Evolutionary conservation across 2,329 filamentous ascomycete species (phyloP).

Genomic region (Chrysoporthe austroafricana): DNA sequence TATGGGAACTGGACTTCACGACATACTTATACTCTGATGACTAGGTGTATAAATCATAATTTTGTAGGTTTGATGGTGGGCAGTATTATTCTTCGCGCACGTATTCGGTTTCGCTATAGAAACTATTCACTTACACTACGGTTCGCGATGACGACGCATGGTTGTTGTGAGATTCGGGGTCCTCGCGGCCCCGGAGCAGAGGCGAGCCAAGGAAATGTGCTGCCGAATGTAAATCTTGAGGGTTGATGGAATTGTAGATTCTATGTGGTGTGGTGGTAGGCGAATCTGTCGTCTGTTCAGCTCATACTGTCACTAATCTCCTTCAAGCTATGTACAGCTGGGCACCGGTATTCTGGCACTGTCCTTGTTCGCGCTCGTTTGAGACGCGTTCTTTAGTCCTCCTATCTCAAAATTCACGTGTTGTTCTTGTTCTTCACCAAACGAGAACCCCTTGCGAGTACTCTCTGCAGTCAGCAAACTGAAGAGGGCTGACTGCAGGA

Average conservation of each 20-base stretch:
- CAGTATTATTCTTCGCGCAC: not conserved
- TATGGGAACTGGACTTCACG: not conserved
- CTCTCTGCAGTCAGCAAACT: too few relatives aligned
- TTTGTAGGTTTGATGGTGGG: not conserved
- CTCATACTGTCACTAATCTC: not conserved
- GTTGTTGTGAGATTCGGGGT: not conserved
- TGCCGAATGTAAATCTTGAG: not conserved
- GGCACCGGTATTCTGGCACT: too few relatives aligned
- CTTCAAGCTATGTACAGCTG: too few relatives aligned
- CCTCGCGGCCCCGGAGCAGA: not conserved
- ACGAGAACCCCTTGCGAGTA: too few relatives aligned
- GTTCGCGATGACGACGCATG: not conserved
- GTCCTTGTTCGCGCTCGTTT: too few relatives aligned
- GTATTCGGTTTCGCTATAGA: not conserved
- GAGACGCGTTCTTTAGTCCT: too few relatives aligned
- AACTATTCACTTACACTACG: not conserved
- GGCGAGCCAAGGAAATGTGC: not conserved
- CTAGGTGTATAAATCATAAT: not conserved
- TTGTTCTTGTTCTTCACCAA: not conserved
- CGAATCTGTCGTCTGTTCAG: not conserved
- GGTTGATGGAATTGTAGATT: not conserved
- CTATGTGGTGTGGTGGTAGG: not conserved
- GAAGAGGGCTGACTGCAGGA: too few relatives aligned
- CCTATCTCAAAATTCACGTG: too few relatives aligned
- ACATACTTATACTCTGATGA: not conserved